A percentile compares a stretch with the other conserved stretches of the same genome.
phyloP scores from a whole-genome alignment of 768 basidiomycete genomes.

The Hemileccinum rubropunctum region DNA sequence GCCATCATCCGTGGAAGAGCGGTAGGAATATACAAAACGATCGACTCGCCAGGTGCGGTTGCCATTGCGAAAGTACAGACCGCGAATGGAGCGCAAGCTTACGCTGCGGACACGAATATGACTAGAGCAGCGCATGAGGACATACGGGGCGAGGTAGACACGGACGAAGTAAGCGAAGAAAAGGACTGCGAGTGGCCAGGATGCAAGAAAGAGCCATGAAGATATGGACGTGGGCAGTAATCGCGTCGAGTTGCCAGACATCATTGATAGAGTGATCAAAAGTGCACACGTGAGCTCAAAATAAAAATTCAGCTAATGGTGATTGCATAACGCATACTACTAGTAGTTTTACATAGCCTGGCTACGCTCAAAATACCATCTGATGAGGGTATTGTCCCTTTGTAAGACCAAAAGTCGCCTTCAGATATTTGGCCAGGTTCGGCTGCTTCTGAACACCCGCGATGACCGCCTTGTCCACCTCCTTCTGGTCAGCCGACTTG shows the following conservation, averaged over 20 bases:
- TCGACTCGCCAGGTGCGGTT: slow-evolving; percentile 58
- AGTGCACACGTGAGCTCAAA: slow-evolving; percentile 17
- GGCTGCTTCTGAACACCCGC: slow-evolving; percentile 88
- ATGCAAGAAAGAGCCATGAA: slow-evolving; percentile 41
- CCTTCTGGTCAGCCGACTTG: slow-evolving; percentile 91
- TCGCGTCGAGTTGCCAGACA: too few species aligned
- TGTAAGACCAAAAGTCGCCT: slow-evolving; percentile 88
- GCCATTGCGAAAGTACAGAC: slow-evolving; percentile 63
- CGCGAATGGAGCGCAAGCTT: slow-evolving; percentile 75
- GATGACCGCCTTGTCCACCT: slow-evolving; percentile 73
- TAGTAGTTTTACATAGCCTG: slow-evolving; percentile 26
- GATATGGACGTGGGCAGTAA: slow-evolving; percentile 21
- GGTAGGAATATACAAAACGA: slow-evolving; percentile 60
- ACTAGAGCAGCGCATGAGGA: slow-evolving; percentile 55
- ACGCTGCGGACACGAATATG: slow-evolving; percentile 69
- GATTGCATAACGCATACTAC: slow-evolving; percentile 14
- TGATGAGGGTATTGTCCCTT: slow-evolving; percentile 98
- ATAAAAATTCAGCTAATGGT: background rate
- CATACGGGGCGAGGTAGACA: slow-evolving; percentile 63
- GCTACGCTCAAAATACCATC: slow-evolving; percentile 77
- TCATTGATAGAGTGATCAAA: too few species aligned
- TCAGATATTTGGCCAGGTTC: slow-evolving; percentile 89
- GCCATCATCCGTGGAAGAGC: slow-evolving; percentile 43
- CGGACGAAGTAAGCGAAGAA: slow-evolving; percentile 59
- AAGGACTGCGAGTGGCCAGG: slow-evolving; percentile 51